Evolutionary conservation across 768 basidiomycete genomes (phyloP).

Genomic region (Collybia nuda): DNA sequence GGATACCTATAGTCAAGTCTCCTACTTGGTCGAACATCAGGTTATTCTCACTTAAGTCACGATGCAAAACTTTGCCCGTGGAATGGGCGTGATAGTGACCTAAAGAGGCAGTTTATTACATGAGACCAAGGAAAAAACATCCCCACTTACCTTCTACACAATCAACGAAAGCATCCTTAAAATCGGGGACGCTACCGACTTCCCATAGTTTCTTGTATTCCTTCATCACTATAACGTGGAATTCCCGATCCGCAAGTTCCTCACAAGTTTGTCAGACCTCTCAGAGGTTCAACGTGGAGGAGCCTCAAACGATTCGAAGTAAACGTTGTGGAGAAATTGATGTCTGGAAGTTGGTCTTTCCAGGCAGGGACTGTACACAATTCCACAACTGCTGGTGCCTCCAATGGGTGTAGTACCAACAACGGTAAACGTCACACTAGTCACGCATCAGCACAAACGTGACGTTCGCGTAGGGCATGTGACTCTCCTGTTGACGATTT

Average conservation of each 20-base stretch:
- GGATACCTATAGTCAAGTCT: conserved; percentile 15
- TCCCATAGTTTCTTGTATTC: conserved; percentile 19
- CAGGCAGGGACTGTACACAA: conserved; percentile 4
- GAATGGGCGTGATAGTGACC: conserved; percentile 20
- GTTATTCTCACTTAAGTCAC: conserved; percentile 29
- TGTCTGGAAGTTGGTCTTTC: conserved; percentile 13
- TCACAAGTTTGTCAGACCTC: neutral
- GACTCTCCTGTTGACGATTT: too few relatives aligned
- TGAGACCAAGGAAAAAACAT: neutral
- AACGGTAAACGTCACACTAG: too few relatives aligned
- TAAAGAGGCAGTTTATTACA: neutral
- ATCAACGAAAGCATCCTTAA: conserved; percentile 25
- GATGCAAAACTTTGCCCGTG: conserved; percentile 22
- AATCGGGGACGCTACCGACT: conserved; percentile 16
- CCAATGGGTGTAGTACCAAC: neutral
- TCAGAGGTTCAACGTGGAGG: conserved; percentile 3
- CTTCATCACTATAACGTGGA: conserved; percentile 15
- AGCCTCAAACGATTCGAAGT: neutral
- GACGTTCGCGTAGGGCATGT: too few relatives aligned
- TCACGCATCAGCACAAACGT: too few relatives aligned
- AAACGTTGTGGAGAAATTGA: neutral
- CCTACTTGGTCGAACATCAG: conserved; percentile 20
- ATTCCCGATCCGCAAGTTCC: conserved; percentile 6
- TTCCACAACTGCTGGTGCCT: conserved; percentile 6
- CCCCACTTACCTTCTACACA: conserved; percentile 25